Base-by-base conservation (phyloP, 208 protist species). In the Leishmania guyanensis region DNA sequence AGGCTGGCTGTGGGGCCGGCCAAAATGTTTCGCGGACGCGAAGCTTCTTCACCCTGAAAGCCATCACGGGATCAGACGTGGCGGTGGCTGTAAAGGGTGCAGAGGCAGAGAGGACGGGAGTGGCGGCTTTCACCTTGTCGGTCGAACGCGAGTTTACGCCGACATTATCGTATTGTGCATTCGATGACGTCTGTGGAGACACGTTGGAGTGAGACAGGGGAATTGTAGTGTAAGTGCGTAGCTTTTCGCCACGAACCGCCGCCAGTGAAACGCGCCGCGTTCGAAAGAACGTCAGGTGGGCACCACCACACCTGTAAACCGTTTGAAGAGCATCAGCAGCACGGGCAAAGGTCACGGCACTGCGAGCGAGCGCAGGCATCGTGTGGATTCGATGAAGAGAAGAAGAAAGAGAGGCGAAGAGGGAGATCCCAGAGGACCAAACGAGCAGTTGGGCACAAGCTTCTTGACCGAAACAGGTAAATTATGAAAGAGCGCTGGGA, bases 161-260 rank as follows among this genome's bases (percentile, higher is more conserved):
- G 2, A 3, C 51, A 62, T 39, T 29, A 43, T 29, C 29, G 26
- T 46, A 26, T 5, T 39, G 51, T 62, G 72, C 17, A 17, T 46
- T 76, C 51, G 12, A 6, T 22, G 51, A 17, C 48, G 14, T 39
- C 51, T 36, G 48, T 6, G 22, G 10, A 14, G 50, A 12, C 36
- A 33, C n/a, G 12, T 33, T 53, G 9, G 29, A 20, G 33, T 62
- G 48, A 29, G 46, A 29, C 62, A 86, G 75, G 5, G 83, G 79
- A 16, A 86, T 86, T 0, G 83, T 69, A 16, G 83, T 86, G 83
- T 86, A 86, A 54, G 54, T n/a, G 53, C 36, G 53, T 20, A 46
- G 10, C 22, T 39, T 73, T 46, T 46, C 46, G 20, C 1, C 69
- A 73, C 69, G 48, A 29, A 6, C 43, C 43, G 26, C 69, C 10